Conservation (phyloP, 2,329 filamentous ascomycete genomes). For the Salinomyces thailandicus region DNA sequence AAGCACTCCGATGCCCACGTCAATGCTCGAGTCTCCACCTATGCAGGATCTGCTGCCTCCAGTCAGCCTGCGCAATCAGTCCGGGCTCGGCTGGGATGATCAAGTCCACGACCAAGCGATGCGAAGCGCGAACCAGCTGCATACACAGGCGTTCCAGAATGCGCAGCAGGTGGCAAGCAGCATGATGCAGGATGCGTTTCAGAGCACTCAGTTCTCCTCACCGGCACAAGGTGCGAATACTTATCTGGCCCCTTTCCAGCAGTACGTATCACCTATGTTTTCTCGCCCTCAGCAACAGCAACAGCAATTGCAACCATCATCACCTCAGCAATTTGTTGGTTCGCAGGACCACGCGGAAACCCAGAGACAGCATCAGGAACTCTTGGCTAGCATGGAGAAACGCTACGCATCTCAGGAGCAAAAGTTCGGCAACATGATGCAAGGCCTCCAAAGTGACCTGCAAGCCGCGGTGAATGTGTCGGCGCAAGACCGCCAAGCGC, state of each 20-base stretch:
- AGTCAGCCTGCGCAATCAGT: not conserved
- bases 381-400: not conserved
- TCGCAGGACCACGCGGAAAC: not conserved
- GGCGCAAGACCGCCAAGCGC: not conserved
- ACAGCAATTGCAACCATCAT: not conserved
- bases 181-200: not conserved
- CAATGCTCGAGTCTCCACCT: no score
- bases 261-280: not conserved
- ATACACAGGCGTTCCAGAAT: not conserved
- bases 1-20: not conserved
- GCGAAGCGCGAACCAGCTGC: not conserved
- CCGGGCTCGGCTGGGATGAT: not conserved
- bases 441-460: not conserved
- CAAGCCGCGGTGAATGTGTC: not conserved
- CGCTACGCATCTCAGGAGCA: not conserved
- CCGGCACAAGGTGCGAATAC: not conserved
- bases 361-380: not conserved
- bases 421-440: not conserved
- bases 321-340: no score
- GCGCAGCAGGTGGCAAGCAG: not conserved
- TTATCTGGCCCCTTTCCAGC: not conserved
- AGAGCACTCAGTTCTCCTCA: not conserved
- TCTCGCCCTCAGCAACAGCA: not conserved
- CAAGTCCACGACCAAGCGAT: not conserved
- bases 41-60: not conserved